These are phyloP conservation scores for Hemileccinum rubropunctum DNA, from an alignment of 768 basidiomycete species.

Conservation along the genomic window DNA sequence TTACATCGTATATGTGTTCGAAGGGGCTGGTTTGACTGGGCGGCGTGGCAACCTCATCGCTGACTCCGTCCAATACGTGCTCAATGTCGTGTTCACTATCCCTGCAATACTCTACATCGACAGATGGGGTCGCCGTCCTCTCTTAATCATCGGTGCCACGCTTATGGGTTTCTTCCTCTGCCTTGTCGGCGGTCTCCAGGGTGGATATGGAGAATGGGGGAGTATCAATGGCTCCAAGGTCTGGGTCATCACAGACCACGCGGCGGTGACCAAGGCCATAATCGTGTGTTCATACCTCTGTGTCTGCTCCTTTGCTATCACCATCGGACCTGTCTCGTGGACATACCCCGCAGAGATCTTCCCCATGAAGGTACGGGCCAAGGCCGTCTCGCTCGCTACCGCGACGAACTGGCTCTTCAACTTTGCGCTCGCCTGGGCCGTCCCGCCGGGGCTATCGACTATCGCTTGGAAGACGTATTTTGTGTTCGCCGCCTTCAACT, in stretches of 20 bases:
- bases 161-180: constrained; percentile 76
- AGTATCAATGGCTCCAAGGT: constrained; percentile 39
- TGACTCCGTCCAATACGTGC: constrained; percentile 57
- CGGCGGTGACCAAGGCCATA: constrained; percentile 59
- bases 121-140: constrained; percentile 75
- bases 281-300: constrained; percentile 78
- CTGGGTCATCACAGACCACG: constrained; percentile 61
- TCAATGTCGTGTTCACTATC: constrained; percentile 40
- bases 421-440: constrained; percentile 71
- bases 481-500: constrained; percentile 76
- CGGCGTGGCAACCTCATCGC: constrained; percentile 74
- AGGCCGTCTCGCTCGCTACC: constrained; percentile 45
- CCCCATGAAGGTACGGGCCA: constrained; percentile 66
- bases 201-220: constrained; percentile 63
- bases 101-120: constrained; percentile 65
- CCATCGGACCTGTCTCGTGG: constrained; percentile 77
- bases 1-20: constrained; percentile 63
- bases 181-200: constrained; percentile 77
- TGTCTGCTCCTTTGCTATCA: constrained; percentile 71
- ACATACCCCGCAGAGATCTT: constrained; percentile 73
- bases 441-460: constrained; percentile 62
- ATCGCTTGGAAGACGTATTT: constrained; percentile 79
- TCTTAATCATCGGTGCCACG: constrained; percentile 62
- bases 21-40: constrained; percentile 74
- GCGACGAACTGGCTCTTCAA: constrained; percentile 65